phyloP scores from a whole-genome alignment of 805 yeast species.

The Priceomyces carsonii region DNA sequence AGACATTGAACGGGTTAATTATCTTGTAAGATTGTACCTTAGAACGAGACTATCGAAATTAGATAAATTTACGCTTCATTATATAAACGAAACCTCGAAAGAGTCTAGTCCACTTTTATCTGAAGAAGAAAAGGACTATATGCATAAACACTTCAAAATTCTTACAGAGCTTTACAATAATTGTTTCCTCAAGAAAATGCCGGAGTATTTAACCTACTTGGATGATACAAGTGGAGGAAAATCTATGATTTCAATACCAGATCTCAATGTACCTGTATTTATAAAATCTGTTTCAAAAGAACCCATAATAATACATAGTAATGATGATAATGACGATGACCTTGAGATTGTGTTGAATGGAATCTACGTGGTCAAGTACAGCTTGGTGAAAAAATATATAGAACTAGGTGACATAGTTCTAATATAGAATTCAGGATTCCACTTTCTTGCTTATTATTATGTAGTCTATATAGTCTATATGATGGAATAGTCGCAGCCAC shows the following conservation, averaged over 20 bases:
- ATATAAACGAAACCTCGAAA: constrained; percentile 42
- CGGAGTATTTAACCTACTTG: constrained; percentile 65
- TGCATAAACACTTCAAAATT: constrained; percentile 66
- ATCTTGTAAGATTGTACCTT: constrained; percentile 75
- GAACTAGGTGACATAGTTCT: constrained; percentile 39
- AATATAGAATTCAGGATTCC: too few species aligned
- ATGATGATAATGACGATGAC: constrained; percentile 43
- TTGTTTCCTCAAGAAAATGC: constrained; percentile 67
- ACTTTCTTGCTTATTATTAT: too few species aligned
- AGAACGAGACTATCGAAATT: constrained; percentile 76
- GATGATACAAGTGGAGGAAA: constrained; percentile 66
- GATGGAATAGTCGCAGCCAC: constrained; percentile 55
- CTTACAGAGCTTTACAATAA: constrained; percentile 64
- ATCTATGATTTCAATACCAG: constrained; percentile 80
- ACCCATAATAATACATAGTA: constrained; percentile 27
- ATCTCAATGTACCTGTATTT: constrained; percentile 75
- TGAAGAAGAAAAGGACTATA: constrained; percentile 60
- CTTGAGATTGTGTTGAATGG: constrained; percentile 62
- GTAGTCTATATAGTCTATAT: constrained; percentile 8
- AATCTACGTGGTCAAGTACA: constrained; percentile 74
- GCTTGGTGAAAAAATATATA: constrained; percentile 33
- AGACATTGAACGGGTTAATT: constrained; percentile 85
- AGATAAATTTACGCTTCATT: constrained; percentile 65
- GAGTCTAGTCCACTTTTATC: constrained; percentile 40
- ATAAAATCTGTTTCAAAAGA: constrained; percentile 46